phyloP scores from a whole-genome alignment of 2,329 filamentous ascomycete species.

The Colletotrichum tropicale region DNA sequence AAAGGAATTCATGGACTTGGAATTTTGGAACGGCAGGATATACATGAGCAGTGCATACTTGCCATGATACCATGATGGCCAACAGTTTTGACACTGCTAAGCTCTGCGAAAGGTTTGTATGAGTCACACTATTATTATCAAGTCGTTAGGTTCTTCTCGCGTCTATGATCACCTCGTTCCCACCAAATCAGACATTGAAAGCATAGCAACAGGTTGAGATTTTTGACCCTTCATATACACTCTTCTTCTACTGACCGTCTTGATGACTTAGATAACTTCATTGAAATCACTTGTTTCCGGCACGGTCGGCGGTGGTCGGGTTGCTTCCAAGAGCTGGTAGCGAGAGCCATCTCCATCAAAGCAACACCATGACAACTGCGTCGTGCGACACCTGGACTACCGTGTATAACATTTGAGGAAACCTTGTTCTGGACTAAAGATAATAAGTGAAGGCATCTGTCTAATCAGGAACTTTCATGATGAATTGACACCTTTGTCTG shows the following conservation, averaged over 20 bases:
- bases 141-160: not conserved
- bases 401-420: not conserved
- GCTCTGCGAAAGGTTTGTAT: not conserved
- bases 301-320: not conserved
- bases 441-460: rapidly evolving
- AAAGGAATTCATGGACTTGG: not conserved
- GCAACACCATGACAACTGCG: not conserved
- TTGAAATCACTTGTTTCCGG: not conserved
- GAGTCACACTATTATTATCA: not conserved
- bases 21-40: not conserved
- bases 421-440: not conserved
- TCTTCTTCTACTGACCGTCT: not conserved
- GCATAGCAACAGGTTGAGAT: not conserved
- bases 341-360: not conserved
- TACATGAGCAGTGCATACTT: not conserved
- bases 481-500: rapidly evolving
- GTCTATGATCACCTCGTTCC: not conserved
- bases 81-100: not conserved
- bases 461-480: not conserved
- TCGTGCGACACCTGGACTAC: rapidly evolving
- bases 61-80: too few species aligned
- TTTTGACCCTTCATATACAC: not conserved
- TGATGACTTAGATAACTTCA: not conserved
- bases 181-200: not conserved
- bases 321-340: not conserved